Percentiles rank a stretch among this genome's conserved stretches.
These are phyloP conservation scores for Gossypium lobatum DNA, from an alignment of 441 rosid genomes.

Conservation along the genomic window DNA sequence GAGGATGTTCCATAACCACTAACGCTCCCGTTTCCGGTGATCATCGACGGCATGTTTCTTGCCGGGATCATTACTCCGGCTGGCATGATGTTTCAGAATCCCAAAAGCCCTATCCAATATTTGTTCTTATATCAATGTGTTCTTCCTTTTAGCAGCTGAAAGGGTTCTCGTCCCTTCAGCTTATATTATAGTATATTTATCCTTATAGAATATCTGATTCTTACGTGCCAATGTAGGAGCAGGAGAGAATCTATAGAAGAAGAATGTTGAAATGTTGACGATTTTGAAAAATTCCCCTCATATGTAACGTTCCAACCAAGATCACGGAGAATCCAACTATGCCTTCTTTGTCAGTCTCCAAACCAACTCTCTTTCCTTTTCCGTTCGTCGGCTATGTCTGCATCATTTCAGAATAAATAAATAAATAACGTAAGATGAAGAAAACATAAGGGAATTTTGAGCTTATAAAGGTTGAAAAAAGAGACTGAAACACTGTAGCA, in stretches of 20 bases:
- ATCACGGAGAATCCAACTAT: neutral
- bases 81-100: conserved; percentile 49
- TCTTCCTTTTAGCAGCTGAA: conserved; percentile 13
- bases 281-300: conserved; percentile 11
- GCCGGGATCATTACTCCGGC: conserved; percentile 61
- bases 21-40: conserved; percentile 31
- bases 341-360: neutral
- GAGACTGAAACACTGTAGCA: neutral
- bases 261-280: conserved; percentile 18
- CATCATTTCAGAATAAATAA: conserved; percentile 6
- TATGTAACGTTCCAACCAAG: neutral
- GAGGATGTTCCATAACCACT: conserved; percentile 49
- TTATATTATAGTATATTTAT: neutral
- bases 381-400: conserved; percentile 14
- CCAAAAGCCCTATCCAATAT: conserved; percentile 14
- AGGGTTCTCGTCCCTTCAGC: neutral
- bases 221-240: conserved; percentile 30
- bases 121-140: neutral
- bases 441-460: neutral
- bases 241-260: conserved; percentile 14
- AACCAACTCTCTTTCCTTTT: neutral
- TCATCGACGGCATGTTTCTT: conserved; percentile 48
- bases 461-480: neutral
- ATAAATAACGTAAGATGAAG: neutral
- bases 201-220: conserved; percentile 8